Evolutionary conservation across 352 stramenopile species (phyloP).

Genomic region (Phytophthora boehmeriae): DNA sequence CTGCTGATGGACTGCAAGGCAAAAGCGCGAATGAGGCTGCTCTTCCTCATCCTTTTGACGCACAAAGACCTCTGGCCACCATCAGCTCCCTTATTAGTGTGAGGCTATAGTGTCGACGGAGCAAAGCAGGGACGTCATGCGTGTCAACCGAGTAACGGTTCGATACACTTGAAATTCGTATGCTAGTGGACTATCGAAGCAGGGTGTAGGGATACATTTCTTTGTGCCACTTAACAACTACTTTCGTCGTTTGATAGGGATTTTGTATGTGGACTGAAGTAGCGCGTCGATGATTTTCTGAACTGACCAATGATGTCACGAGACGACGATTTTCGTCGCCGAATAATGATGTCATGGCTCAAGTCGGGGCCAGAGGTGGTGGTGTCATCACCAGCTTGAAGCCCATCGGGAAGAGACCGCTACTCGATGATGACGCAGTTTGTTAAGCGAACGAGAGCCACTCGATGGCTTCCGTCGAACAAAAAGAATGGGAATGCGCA

Average conservation of each 20-base stretch:
- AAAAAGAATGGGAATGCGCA: conserved; percentile 11
- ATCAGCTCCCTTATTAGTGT: conserved; percentile 1
- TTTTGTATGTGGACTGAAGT: too few relatives aligned
- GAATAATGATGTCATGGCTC: conserved; percentile 39
- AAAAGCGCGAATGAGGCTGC: conserved; percentile 39
- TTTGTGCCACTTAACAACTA: neutral
- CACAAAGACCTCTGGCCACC: neutral
- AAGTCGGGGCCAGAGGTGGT: conserved; percentile 1
- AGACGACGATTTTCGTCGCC: conserved; percentile 25
- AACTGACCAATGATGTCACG: too few relatives aligned
- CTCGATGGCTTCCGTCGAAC: conserved; percentile 7
- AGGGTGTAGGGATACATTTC: conserved; percentile 22
- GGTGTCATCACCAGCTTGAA: conserved; percentile 22
- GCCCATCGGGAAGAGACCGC: conserved; percentile 8
- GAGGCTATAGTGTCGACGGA: neutral
- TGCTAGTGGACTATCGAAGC: conserved; percentile 8
- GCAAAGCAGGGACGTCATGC: conserved; percentile 21
- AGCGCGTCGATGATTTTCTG: too few relatives aligned
- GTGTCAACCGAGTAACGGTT: conserved; percentile 18
- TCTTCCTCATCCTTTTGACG: neutral
- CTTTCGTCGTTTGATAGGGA: too few relatives aligned
- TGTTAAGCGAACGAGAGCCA: conserved; percentile 19
- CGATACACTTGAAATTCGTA: neutral
- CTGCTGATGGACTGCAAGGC: conserved; percentile 3
- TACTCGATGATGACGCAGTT: conserved; percentile 27